Base-by-base conservation (phyloP, 164 flowering plant species). In the Tinospora cordifolia region DNA sequence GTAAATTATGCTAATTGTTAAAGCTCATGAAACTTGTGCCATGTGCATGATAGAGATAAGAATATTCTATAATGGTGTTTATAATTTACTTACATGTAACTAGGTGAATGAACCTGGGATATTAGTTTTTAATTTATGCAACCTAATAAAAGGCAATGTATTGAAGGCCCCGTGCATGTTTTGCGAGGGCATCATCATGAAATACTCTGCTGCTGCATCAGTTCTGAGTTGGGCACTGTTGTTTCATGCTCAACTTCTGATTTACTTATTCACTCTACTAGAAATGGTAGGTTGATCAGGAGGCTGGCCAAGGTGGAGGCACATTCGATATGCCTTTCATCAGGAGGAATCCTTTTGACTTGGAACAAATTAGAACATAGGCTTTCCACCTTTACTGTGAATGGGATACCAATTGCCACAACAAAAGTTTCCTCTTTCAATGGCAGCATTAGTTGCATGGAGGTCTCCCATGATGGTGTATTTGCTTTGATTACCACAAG, bases 151-250 rank as follows among this genome's bases (percentile, higher is more conserved):
- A 81, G 80, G 47, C 81, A 79, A 17, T 87, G 90, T 17, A 84
- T 95, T 73, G 99, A 92, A 76, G 99, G 98, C 69, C 98, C 99
- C 38, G 75, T 92, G 64, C 92, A 92, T 62, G 94, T 92, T 41
- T 83, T 95, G 59, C 82, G 97, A 38, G 99, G 99, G 39, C 99
- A 95, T 81, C 76, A 76, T 13, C 80, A 79, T 51, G 99, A 95
- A 82, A 84, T 95, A 59, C 63, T 71, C 34, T 86, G 88, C 65
- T 95, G 98, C 69, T 86, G 86, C 83, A 86, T 90, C 69, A 91
- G 78, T 76, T 89, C 99, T 38, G 96, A 95, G 70, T 83, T 92
- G 71, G 96, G 92, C 64, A 73, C 90, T 41, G 88, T 90, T 76
- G 96, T 81, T 69, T 95, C 99, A 34, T 85, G 87, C 78, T 87